Evolutionary conservation across 1,284 basidiomycete genomes (phyloP).

Genomic region (Inonotus obliquus): DNA sequence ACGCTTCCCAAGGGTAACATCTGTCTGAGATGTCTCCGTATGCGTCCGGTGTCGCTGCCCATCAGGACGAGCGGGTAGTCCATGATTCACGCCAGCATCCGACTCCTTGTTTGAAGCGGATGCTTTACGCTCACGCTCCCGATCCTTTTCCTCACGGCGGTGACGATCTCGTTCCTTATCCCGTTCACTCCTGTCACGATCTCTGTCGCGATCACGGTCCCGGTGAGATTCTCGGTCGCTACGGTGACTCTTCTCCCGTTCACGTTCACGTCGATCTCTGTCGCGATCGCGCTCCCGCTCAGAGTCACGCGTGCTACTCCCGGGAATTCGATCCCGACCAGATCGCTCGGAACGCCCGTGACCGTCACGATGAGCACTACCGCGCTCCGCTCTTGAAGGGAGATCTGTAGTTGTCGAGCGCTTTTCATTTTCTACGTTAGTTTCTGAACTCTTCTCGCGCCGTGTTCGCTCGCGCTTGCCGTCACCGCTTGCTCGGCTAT

Average conservation of each 20-base stretch:
- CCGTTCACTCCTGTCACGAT: slow-evolving; percentile 36
- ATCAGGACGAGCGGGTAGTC: slow-evolving; percentile 54
- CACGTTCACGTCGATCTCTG: slow-evolving; percentile 33
- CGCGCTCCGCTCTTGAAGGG: slow-evolving; percentile 19
- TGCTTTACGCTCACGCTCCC: slow-evolving; percentile 37
- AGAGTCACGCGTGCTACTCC: slow-evolving; percentile 28
- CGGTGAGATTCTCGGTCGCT: slow-evolving; percentile 30
- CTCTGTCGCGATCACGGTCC: slow-evolving; percentile 36
- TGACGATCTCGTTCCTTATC: slow-evolving; percentile 39
- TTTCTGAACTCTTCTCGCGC: slow-evolving; percentile 27
- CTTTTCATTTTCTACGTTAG: slow-evolving; percentile 18
- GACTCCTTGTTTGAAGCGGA: slow-evolving; percentile 25
- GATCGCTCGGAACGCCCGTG: slow-evolving; percentile 16
- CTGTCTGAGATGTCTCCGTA: slow-evolving; percentile 25
- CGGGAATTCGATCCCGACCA: slow-evolving; percentile 19
- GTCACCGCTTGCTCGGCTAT: slow-evolving; percentile 48
- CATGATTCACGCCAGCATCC: slow-evolving; percentile 42
- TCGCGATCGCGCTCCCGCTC: slow-evolving; percentile 35
- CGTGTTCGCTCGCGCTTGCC: slow-evolving; percentile 40
- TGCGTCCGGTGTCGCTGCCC: slow-evolving; percentile 43
- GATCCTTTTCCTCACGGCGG: slow-evolving; percentile 26
- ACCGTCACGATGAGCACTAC: slow-evolving; percentile 12
- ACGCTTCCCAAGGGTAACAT: slow-evolving; percentile 63
- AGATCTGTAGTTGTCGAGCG: slow-evolving; percentile 3
- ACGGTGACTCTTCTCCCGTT: slow-evolving; percentile 33